Evolutionary conservation across 768 basidiomycete species (phyloP), one percentile per base, ranked within the genome.

Genomic region (Exidia glandulosa): DNA sequence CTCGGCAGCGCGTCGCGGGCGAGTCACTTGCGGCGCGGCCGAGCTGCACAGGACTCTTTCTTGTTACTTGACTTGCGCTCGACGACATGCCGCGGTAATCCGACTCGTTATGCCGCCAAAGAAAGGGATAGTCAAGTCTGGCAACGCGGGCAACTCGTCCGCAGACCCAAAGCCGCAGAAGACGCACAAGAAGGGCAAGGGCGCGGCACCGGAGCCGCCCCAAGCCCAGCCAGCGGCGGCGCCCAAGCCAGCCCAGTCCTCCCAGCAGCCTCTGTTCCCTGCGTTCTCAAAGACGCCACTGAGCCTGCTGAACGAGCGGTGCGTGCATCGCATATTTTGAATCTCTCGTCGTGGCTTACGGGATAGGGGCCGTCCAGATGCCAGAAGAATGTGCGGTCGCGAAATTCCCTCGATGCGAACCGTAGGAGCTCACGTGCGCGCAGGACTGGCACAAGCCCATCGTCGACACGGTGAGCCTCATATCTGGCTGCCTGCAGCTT

Each of bases 311-410:
- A 78, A 88, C 57, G 94, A 96, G 76, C 85, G 88, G 82, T 87
- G 56, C 30, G 12, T 48, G 52, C 6, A 33, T 19, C 56, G 52
- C 36, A 2, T 45, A 23, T 3, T 6, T 16, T 13, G 55, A 54
- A 14, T 62, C 50, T 37, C 25, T 9, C 25, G 16, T 25, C 36
- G 36, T 37, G 9, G 50, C 50, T 54, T 54, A 54, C 30, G 50
- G 14, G 25, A n/a, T n/a, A n/a, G n/a, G n/a, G n/a, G 36, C 36
- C 32, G 25, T 34, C 16, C 58, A 90, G 88, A 71, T 94, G 91
- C 68, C 90, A 92, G 68, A 94, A 94, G 71, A 78, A 81, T 57
- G 91, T 88, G 2, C 95, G n/a, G n/a, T n/a, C n/a, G 91, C 91
- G 90, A 93, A 60, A 14, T 5, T 14, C 41, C 19, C 23, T 45